These are phyloP conservation scores for Globisporangium sylvaticum DNA, from an alignment of 352 stramenopile species.

Conservation along the genomic window DNA sequence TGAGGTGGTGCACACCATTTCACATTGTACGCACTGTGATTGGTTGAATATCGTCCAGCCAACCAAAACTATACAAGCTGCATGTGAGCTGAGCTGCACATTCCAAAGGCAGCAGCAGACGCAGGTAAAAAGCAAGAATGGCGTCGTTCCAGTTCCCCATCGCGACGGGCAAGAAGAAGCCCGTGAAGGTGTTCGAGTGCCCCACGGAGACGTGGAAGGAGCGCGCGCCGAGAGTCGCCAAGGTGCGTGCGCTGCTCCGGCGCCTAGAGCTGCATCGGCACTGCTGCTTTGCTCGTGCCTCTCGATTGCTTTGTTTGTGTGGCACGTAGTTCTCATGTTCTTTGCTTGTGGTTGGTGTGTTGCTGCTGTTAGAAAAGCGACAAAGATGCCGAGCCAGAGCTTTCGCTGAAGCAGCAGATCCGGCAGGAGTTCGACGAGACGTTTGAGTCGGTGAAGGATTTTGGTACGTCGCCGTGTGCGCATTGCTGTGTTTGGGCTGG, in stretches of 20 bases:
- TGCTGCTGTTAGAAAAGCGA: conserved; percentile 20
- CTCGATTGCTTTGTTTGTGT: background rate
- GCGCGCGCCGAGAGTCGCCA: conserved; percentile 24
- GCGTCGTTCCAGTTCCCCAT: conserved; percentile 73
- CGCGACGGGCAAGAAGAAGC: conserved; percentile 70
- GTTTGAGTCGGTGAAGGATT: conserved; percentile 69
- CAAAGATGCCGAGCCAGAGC: conserved; percentile 27
- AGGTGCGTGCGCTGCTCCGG: conserved; percentile 21
- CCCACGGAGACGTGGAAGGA: conserved; percentile 71
- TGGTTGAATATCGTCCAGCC: conserved; percentile 16
- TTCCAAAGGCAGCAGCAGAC: background rate
- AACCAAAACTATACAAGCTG: conserved; percentile 6
- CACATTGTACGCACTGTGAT: conserved; percentile 1
- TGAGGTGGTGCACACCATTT: conserved; percentile 10
- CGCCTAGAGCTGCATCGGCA: background rate
- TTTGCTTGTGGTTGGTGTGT: conserved; percentile 6
- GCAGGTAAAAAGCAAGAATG: conserved; percentile 1
- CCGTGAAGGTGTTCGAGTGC: conserved; percentile 75
- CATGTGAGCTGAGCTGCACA: background rate
- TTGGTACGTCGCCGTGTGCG: conserved; percentile 31
- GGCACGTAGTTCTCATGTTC: background rate
- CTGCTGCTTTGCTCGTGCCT: background rate
- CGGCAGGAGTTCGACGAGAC: conserved; percentile 74
- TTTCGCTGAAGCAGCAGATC: conserved; percentile 63
- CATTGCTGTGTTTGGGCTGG: background rate